Base-by-base conservation (phyloP, 345 rosid species). In the Chamaenerion angustifolium region DNA sequence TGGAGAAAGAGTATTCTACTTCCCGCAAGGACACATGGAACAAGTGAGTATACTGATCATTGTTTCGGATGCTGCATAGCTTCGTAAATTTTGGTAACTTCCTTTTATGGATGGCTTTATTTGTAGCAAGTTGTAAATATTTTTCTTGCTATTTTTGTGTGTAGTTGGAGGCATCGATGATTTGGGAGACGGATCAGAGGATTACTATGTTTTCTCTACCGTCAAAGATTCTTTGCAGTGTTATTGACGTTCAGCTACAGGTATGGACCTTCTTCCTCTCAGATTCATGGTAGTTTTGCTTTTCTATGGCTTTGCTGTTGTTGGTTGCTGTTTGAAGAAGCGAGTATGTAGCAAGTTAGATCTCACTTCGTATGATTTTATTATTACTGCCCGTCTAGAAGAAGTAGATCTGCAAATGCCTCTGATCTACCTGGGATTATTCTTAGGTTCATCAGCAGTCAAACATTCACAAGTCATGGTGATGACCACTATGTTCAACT, bases 1-100 rank as follows among this genome's bases (percentile, higher is more conserved):
- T 48, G 68, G 64, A 18, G 80, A 82, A 55, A 70, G 72, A 48
- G 93, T 88, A 14, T 82, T 55, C 70, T 88, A 88, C 55, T 80
- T 88, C 44, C 95, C 95, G 40, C 97, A 88, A 66, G 97, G 95
- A 16, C 95, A 88, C 65, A 82, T 88, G 89, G 95, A 88, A 56
- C 97, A 88, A 66, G 97, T 71, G 61, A 51, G 68, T 57, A 13
- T 1, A 16, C 23, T 16, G 16, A 6, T 16, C 4, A 10, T 5
- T 16, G 12, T 10, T 4, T 48, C 23, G 8, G 13, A 25, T 54
- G 15, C 35, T 3, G 18, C 14, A 40, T 45, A 15, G 6, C 31
- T 44, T 12, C 12, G 25, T 37, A 1, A 16, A 15, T n/a, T 6
- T 40, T 47, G 43, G 37, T 41, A 47, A 23, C 25, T 56, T 56